Base-by-base conservation (phyloP, 352 stramenopile species). In the Phytophthora brassicae region DNA sequence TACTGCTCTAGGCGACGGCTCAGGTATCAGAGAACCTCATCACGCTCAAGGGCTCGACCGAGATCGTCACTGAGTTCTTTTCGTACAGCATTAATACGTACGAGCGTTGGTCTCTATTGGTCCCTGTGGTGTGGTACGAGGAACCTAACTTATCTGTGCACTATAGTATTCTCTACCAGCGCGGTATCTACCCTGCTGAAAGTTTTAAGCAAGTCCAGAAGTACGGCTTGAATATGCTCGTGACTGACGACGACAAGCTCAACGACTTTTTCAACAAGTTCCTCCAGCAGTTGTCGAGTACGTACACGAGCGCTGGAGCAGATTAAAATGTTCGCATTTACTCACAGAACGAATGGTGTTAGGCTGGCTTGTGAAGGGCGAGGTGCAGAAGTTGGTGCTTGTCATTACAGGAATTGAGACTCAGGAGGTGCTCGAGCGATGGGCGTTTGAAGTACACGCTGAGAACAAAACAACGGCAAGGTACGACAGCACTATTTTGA, bases 31-130 rank as follows among this genome's bases (percentile, higher is more conserved):
- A 96, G 74, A 99, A 92, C 50, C 86, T 99, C 26, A 99, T 99
- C 68, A 99, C 97, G n/a, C 79, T 99, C 16, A 98, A 98, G 69
- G 98, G 98, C 39, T 99, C 95, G 20, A 97, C 98, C 2, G 95
- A 98, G 66, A 98, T 99, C 42, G 97, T 99, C 44, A 98, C 96
- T 0, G 97, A 99, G 79, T 99, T 99, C 74, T 99, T 99, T 85
- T 97, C 97, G 54, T 99, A 97, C 66, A 94, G 92, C 55, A 99
- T 99, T 77, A 99, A 99, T 86, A 96, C 81, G 88, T 96, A 70
- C 31, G 50, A 22, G 48, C 16, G 8, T 12, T 26, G 46, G 54
- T 7, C 9, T 23, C 52, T 44, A 3, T 19, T 63, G 54, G 9
- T 28, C 24, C 28, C 47, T n/a, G 17, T 54, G 29, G n/a, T n/a